Percentiles rank a stretch among this genome's conserved stretches.
These are phyloP conservation scores for Rhinocladiella similis DNA, from an alignment of 2,329 filamentous ascomycete genomes.

Conservation along the genomic window DNA sequence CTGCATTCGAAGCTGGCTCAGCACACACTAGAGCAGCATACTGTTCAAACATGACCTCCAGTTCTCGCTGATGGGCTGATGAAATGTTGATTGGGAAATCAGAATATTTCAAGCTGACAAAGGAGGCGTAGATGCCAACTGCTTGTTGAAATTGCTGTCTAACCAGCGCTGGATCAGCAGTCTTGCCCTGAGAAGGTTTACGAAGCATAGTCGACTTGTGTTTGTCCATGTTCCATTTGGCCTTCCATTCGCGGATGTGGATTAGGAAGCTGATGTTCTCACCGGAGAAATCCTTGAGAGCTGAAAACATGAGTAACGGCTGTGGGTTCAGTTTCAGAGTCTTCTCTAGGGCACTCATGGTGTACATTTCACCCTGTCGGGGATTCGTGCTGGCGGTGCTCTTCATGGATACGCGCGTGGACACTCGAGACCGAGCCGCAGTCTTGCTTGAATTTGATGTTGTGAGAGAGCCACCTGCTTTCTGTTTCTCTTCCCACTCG, in stretches of 20 bases:
- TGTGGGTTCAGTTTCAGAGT: constrained; percentile 59
- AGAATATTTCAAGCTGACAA: constrained; percentile 61
- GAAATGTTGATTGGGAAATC: constrained; percentile 69
- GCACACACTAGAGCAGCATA: constrained; percentile 46
- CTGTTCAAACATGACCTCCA: constrained; percentile 58
- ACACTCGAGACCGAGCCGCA: constrained; percentile 30
- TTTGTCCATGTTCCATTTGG: constrained; percentile 31
- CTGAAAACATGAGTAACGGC: constrained; percentile 64
- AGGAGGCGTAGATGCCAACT: constrained; percentile 61
- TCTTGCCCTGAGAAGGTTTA: constrained; percentile 28
- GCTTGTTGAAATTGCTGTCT: constrained; percentile 60
- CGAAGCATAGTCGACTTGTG: constrained; percentile 17
- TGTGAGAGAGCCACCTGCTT: constrained; percentile 32
- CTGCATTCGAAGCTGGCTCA: constrained; percentile 44
- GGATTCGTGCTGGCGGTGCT: constrained; percentile 33
- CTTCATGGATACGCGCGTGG: constrained; percentile 39
- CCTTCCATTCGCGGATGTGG: constrained; percentile 58
- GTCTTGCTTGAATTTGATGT: constrained; percentile 32
- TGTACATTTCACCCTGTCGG: constrained; percentile 51
- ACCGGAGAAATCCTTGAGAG: constrained; percentile 66
- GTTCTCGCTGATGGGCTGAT: constrained; percentile 53
- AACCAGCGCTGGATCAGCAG: constrained; percentile 33
- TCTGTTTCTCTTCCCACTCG: constrained; percentile 41
- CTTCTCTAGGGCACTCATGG: constrained; percentile 63
- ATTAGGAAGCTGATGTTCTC: constrained; percentile 70